Evolutionary conservation across 73 alveolate genomes (phyloP).

Genomic region (Tetrahymena malaccensis): DNA sequence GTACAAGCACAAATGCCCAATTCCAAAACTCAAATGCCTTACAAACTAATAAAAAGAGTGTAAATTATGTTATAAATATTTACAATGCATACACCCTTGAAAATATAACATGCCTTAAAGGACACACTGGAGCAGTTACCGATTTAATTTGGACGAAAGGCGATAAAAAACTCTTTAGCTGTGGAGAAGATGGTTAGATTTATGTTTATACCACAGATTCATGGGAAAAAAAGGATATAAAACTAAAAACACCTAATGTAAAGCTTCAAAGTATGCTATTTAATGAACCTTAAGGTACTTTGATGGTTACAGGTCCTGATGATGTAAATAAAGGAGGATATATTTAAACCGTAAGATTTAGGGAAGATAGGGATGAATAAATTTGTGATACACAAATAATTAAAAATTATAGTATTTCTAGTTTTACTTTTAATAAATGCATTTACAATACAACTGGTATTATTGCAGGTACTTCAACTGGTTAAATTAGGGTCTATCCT

Average conservation of each 20-base stretch:
- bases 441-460: conserved; percentile 26
- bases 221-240: background rate
- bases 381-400: background rate
- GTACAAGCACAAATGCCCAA: background rate
- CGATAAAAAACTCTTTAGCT: conserved; percentile 61
- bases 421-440: conserved; percentile 14
- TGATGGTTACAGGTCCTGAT: background rate
- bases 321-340: background rate
- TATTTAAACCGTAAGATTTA: background rate
- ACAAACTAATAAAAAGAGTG: background rate
- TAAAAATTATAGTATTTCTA: background rate
- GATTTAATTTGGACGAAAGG: conserved; percentile 57
- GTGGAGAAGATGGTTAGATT: conserved; percentile 73
- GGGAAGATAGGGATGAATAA: background rate
- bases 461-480: conserved; percentile 60
- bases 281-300: background rate
- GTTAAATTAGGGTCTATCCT: conserved; percentile 47
- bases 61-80: conserved; percentile 49
- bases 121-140: conserved; percentile 55
- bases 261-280: background rate
- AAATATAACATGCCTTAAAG: conserved; percentile 55
- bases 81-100: conserved; percentile 88
- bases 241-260: background rate
- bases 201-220: conserved; percentile 39
- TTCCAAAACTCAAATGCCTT: background rate